A percentile compares a stretch with the other conserved stretches of the same genome.
Evolutionary conservation across 2,329 filamentous ascomycete species (phyloP).

Genomic region (Fusarium sambucinum): DNA sequence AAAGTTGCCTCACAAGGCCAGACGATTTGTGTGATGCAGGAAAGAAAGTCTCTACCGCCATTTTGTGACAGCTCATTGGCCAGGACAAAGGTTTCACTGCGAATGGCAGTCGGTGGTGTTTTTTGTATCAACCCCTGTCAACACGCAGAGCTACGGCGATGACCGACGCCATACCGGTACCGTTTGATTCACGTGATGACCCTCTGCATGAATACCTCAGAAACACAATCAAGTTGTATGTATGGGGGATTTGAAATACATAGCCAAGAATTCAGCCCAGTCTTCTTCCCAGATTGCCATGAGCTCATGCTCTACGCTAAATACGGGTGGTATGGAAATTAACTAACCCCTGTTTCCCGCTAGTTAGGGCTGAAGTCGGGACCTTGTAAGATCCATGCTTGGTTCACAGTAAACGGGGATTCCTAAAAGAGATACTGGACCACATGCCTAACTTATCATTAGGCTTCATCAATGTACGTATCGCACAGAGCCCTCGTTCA

Average conservation of each 20-base stretch:
- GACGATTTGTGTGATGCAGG: not conserved
- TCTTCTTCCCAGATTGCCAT: not conserved
- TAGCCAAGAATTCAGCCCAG: not conserved
- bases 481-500: not conserved
- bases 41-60: slow-evolving; percentile 22
- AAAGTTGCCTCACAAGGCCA: not conserved
- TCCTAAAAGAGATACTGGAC: slow-evolving; percentile 3
- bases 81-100: slow-evolving; percentile 9
- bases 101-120: slow-evolving; percentile 16
- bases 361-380: slow-evolving; percentile 38
- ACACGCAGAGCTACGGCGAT: slow-evolving; percentile 28
- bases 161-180: slow-evolving; percentile 22
- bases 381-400: slow-evolving; percentile 30
- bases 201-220: not conserved
- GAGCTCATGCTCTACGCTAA: not conserved
- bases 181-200: not conserved
- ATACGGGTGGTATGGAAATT: not conserved
- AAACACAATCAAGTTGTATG: not conserved
- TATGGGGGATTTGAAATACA: not conserved
- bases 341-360: slow-evolving; percentile 2
- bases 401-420: slow-evolving; percentile 1
- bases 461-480: not conserved
- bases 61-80: slow-evolving; percentile 23
- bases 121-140: slow-evolving; percentile 13
- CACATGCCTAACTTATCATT: not conserved